Evolutionary conservation across 1,284 basidiomycete species (phyloP).

Genomic region (Pascua sp.): DNA sequence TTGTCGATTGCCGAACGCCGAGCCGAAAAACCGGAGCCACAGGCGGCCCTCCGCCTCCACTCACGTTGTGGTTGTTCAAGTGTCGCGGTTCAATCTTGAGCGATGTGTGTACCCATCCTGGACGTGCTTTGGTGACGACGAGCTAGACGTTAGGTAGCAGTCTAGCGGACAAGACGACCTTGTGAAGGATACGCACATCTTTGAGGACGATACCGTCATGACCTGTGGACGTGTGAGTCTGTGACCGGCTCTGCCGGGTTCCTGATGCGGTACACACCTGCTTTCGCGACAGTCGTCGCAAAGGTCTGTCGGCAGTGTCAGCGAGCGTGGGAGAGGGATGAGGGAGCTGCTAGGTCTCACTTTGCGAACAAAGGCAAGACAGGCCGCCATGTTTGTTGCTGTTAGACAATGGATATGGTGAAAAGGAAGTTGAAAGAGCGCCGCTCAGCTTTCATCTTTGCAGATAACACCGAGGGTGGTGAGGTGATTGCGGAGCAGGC

Average conservation of each 20-base stretch:
- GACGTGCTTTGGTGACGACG: slow-evolving; percentile 25
- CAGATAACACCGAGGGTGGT: background rate
- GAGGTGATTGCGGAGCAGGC: background rate
- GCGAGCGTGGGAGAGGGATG: background rate
- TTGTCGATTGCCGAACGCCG: no score
- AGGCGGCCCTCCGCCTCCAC: background rate
- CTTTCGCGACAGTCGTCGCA: slow-evolving; percentile 36
- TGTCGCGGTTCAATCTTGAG: slow-evolving; percentile 41
- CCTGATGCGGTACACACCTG: slow-evolving; percentile 18
- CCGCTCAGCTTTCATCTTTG: no score
- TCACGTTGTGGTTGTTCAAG: slow-evolving; percentile 48
- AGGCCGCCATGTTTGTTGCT: slow-evolving; percentile 10
- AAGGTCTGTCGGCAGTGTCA: slow-evolving; percentile 25
- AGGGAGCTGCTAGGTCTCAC: slow-evolving; percentile 11
- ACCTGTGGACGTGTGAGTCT: slow-evolving; percentile 16
- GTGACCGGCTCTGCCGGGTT: background rate
- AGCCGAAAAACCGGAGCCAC: no score
- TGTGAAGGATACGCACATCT: background rate
- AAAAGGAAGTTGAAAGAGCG: no score
- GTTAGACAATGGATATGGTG: no score
- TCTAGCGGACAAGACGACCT: no score
- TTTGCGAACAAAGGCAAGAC: slow-evolving; percentile 29
- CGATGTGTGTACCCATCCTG: slow-evolving; percentile 40
- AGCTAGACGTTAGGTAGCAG: slow-evolving; percentile 21
- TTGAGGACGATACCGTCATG: slow-evolving; percentile 19